Conservation (phyloP, 768 basidiomycete species). For the Scleroderma citrinum region DNA sequence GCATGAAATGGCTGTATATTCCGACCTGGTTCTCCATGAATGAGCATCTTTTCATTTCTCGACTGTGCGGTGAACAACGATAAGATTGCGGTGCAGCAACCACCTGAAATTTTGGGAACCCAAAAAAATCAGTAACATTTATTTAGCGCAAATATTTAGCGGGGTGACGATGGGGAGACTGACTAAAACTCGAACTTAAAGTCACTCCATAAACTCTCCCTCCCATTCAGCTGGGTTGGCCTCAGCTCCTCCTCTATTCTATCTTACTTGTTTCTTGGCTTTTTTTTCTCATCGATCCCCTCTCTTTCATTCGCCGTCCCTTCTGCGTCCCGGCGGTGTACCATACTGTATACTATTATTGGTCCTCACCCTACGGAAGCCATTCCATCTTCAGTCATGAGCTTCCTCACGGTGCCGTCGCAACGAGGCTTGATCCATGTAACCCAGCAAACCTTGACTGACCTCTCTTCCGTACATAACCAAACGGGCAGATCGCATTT, state of each 20-base stretch:
- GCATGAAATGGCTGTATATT: neutral
- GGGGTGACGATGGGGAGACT: slow-evolving; percentile 7
- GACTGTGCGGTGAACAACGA: neutral
- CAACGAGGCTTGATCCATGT: slow-evolving; percentile 27
- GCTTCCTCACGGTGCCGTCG: slow-evolving; percentile 27
- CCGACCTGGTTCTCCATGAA: slow-evolving; percentile 1
- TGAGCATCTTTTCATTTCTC: neutral
- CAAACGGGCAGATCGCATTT: slow-evolving; percentile 29
- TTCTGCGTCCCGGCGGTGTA: slow-evolving; percentile 7
- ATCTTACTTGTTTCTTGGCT: slow-evolving; percentile 12
- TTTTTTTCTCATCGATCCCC: slow-evolving; percentile 10
- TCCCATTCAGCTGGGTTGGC: neutral
- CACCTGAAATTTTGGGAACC: neutral
- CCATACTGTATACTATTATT: slow-evolving; percentile 17
- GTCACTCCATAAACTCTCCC: neutral
- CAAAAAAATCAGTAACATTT: slow-evolving; percentile 5
- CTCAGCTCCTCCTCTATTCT: neutral
- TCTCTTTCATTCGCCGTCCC: slow-evolving; percentile 15
- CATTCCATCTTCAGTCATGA: slow-evolving; percentile 25
- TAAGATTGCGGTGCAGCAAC: neutral
- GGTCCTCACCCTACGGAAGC: slow-evolving; percentile 12
- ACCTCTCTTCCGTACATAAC: slow-evolving; percentile 28
- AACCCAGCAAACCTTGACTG: slow-evolving; percentile 20
- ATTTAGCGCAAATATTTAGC: slow-evolving; percentile 24
- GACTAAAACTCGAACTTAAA: slow-evolving; percentile 19